A percentile compares a stretch with the other conserved stretches of the same genome.
phyloP scores from a whole-genome alignment of 129 eudicot genomes.

The Cynara cardunculus region DNA sequence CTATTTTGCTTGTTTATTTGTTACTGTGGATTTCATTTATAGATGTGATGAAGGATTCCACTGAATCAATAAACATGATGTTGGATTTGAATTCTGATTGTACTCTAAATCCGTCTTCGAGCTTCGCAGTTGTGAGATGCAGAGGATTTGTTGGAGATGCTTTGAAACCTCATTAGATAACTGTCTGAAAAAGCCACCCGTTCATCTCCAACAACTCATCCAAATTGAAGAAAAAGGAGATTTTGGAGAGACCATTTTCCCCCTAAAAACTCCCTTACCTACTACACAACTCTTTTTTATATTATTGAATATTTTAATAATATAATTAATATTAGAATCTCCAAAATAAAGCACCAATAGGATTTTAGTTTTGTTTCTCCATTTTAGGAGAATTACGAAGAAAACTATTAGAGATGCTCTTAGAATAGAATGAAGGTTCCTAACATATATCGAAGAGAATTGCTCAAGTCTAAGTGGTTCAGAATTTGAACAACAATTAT shows the following conservation, averaged over 20 bases:
- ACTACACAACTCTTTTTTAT: too few relatives aligned
- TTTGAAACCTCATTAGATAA: background rate
- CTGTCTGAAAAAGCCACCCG: background rate
- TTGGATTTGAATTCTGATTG: background rate
- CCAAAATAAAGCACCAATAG: too few relatives aligned
- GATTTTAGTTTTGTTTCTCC: background rate
- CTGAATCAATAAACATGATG: background rate
- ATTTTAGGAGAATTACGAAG: background rate
- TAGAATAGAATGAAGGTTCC: background rate
- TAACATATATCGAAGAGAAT: too few relatives aligned
- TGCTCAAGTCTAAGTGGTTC: too few relatives aligned
- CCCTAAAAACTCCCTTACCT: too few relatives aligned
- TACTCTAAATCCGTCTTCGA: background rate
- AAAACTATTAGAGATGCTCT: background rate
- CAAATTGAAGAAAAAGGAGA: background rate
- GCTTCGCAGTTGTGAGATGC: background rate
- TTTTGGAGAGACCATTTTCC: background rate
- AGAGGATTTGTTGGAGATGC: too few relatives aligned
- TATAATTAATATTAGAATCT: too few relatives aligned
- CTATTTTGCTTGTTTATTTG: constrained; percentile 3
- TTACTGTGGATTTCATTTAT: background rate
- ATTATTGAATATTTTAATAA: too few relatives aligned
- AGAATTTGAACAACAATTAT: too few relatives aligned
- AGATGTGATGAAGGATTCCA: background rate
- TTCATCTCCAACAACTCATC: background rate